phyloP scores from a whole-genome alignment of 2,329 filamentous ascomycete genomes.

The Triangularia verruculosa region DNA sequence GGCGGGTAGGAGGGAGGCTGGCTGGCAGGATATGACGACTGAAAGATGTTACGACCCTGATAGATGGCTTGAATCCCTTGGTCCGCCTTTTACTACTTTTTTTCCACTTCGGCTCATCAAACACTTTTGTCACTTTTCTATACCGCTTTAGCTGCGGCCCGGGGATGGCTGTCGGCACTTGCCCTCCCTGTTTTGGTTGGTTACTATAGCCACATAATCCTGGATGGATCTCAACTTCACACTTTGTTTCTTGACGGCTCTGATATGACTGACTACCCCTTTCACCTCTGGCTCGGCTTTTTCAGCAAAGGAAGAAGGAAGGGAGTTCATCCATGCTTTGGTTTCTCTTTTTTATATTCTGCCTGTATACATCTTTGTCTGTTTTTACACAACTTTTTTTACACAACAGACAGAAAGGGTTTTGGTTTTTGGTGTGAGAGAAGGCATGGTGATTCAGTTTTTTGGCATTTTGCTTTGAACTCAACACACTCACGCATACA shows the following conservation, averaged over 20 bases:
- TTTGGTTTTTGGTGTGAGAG: not conserved
- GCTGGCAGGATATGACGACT: constrained; percentile 17
- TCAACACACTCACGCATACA: not conserved
- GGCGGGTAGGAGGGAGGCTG: not conserved
- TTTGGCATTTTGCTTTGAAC: not conserved
- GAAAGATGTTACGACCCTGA: constrained; percentile 25
- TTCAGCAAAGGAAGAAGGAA: not conserved
- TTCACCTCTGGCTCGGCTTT: not conserved
- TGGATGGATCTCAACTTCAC: not conserved
- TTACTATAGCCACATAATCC: constrained; percentile 3
- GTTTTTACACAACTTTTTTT: constrained; percentile 5
- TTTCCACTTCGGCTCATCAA: not conserved
- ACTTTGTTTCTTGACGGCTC: not conserved
- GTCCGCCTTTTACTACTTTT: constrained; percentile 3
- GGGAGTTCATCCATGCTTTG: not conserved
- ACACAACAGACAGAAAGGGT: not conserved
- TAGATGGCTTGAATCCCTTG: not conserved
- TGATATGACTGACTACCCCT: not conserved
- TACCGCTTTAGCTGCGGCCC: not conserved
- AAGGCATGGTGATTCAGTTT: not conserved
- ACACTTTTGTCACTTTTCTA: not conserved
- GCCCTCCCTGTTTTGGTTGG: not conserved
- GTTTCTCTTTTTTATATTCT: not conserved
- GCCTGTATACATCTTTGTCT: not conserved
- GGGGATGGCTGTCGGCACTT: not conserved